A percentile compares a stretch with the other conserved stretches of the same genome.
Conservation (phyloP, 257 asterid genomes). For the Solanum acaule region DNA sequence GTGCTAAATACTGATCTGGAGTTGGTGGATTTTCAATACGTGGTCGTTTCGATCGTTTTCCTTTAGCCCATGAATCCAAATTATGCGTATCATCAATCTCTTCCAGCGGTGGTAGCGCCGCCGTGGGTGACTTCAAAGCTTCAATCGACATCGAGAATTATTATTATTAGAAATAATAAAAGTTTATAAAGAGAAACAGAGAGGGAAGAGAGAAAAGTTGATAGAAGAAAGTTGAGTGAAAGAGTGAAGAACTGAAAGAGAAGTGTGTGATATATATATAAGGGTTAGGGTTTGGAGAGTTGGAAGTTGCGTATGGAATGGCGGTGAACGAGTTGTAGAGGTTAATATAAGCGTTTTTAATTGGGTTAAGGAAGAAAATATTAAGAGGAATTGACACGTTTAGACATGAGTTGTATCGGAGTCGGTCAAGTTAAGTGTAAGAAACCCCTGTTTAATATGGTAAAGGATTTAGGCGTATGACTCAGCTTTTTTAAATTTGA, state of each 20-base stretch:
- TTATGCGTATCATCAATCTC: not conserved
- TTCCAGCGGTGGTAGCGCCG: constrained; percentile 1
- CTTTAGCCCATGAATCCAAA: constrained; percentile 21
- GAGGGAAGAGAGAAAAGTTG: too few relatives aligned
- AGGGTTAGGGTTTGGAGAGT: not conserved
- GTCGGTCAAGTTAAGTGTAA: constrained; percentile 11
- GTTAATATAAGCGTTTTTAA: not conserved
- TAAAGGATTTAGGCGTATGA: not conserved
- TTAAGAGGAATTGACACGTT: not conserved
- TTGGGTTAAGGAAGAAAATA: not conserved
- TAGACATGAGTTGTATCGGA: not conserved
- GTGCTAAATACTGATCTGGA: constrained; percentile 57
- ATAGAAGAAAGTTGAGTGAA: constrained; percentile 9
- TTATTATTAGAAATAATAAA: not conserved
- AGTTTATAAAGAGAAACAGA: not conserved
- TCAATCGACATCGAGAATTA: constrained; percentile 46
- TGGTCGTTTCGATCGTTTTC: constrained; percentile 46
- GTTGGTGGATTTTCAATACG: constrained; percentile 8
- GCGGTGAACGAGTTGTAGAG: constrained; percentile 40
- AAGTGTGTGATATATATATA: constrained; percentile 7
- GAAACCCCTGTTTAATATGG: not conserved
- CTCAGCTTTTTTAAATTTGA: not conserved
- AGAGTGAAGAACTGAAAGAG: constrained; percentile 14
- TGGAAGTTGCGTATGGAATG: constrained; percentile 74
- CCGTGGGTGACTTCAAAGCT: constrained; percentile 29